A percentile compares a stretch with the other conserved stretches of the same genome.
Conservation (phyloP, 1,284 basidiomycete species). For the Ceratobasidium sp. region DNA sequence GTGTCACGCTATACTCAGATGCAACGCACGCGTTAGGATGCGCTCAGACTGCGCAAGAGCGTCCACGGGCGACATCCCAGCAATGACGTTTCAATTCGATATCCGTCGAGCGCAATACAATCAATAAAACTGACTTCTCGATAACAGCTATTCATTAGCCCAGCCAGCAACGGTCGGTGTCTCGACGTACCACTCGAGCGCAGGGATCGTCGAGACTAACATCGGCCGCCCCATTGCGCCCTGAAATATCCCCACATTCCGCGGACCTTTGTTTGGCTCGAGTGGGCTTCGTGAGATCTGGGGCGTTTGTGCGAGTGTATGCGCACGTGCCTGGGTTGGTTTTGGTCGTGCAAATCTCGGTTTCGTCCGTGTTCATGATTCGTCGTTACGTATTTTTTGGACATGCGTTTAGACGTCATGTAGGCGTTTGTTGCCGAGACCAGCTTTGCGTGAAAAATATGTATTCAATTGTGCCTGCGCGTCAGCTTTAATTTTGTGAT, state of each 20-base stretch:
- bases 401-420: no score
- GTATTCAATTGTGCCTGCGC: no score
- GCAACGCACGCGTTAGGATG: conserved; percentile 13
- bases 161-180: not conserved
- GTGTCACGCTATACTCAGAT: not conserved
- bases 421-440: no score
- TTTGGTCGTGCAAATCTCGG: not conserved
- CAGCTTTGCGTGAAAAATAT: no score
- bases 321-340: not conserved
- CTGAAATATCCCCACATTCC: conserved; percentile 24
- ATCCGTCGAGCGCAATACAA: not conserved
- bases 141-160: not conserved
- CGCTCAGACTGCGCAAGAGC: conserved; percentile 1
- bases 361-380: not conserved
- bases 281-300: conserved; percentile 7
- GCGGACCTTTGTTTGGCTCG: conserved; percentile 22
- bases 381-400: not conserved
- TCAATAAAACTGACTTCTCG: not conserved
- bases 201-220: conserved; percentile 5
- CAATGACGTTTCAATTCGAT: not conserved
- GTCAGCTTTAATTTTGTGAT: no score
- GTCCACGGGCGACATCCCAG: not conserved
- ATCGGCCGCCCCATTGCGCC: conserved; percentile 23
- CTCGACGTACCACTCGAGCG: not conserved
- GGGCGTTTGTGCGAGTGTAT: conserved; percentile 27